These are phyloP conservation scores for Trametes versicolor DNA, from an alignment of 1,284 basidiomycete genomes.

Conservation along the genomic window DNA sequence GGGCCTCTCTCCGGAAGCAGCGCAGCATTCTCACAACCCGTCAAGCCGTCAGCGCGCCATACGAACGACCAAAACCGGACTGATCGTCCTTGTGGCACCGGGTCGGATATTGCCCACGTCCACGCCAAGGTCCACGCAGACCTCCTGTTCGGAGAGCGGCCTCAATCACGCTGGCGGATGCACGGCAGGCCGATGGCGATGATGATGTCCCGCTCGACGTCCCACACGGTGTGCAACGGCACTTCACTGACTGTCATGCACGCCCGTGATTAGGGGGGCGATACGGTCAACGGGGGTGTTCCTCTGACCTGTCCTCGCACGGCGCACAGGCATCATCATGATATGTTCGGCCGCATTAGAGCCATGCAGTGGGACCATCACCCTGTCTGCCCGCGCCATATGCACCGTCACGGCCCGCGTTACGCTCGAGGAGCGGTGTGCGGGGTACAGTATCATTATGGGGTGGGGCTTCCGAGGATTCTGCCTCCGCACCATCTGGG, in stretches of 20 bases:
- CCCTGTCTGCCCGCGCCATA: constrained; percentile 11
- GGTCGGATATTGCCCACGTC: constrained; percentile 6
- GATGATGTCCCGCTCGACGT: constrained; percentile 8
- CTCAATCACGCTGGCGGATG: constrained; percentile 1
- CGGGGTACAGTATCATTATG: neutral
- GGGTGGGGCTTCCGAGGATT: neutral
- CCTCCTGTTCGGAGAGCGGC: neutral
- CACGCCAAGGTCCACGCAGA: neutral
- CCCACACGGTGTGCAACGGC: constrained; percentile 11
- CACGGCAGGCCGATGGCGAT: neutral
- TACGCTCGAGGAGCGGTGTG: too few relatives aligned
- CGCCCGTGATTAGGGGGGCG: constrained; percentile 18
- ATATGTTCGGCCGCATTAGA: constrained; percentile 26
- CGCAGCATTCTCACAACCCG: constrained; percentile 9
- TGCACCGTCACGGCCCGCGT: neutral
- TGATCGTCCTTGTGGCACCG: constrained; percentile 32
- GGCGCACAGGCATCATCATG: constrained; percentile 29
- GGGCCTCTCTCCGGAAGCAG: neutral
- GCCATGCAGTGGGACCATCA: constrained; percentile 16
- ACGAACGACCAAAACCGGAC: constrained; percentile 10
- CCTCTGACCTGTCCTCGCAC: constrained; percentile 7
- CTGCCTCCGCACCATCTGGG: too few relatives aligned
- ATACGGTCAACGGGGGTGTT: constrained; percentile 20
- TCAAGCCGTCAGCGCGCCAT: constrained; percentile 13
- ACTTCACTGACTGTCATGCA: constrained; percentile 23